phyloP scores from a whole-genome alignment of 2,329 filamentous ascomycete species.

The Corinectria fuckeliana region DNA sequence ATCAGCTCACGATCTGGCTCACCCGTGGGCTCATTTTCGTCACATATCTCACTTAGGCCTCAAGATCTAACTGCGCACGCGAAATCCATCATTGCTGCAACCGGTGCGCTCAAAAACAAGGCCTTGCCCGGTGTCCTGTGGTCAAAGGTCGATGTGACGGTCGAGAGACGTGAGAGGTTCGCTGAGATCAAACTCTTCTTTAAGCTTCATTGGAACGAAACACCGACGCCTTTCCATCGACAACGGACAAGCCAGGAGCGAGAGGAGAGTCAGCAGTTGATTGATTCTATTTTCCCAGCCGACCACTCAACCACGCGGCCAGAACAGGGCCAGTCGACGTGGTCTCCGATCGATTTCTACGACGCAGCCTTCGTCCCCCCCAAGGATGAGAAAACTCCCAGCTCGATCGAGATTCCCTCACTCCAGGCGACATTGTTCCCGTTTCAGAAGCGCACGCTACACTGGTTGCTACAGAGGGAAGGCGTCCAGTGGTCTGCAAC shows the following conservation, averaged over 20 bases:
- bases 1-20: conserved; percentile 24
- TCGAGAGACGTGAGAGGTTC: conserved; percentile 37
- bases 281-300: conserved; percentile 46
- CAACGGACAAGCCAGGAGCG: conserved; percentile 27
- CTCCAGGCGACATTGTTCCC: conserved; percentile 66
- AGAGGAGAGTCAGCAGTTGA: conserved; percentile 42
- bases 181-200: conserved; percentile 43
- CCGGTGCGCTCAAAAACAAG: conserved; percentile 19
- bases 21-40: conserved; percentile 9
- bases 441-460: conserved; percentile 73
- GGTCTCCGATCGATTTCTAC: conserved; percentile 68
- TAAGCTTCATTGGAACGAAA: conserved; percentile 52
- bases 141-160: conserved; percentile 40
- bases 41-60: conserved; percentile 31
- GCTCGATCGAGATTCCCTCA: conserved; percentile 50
- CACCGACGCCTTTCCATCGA: conserved; percentile 38
- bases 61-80: conserved; percentile 31
- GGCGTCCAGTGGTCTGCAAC: conserved; percentile 56
- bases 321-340: conserved; percentile 28
- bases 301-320: background rate
- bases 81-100: conserved; percentile 27
- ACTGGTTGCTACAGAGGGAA: conserved; percentile 74
- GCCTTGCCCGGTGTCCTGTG: conserved; percentile 44
- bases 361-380: conserved; percentile 69
- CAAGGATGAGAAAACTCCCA: conserved; percentile 47